Conservation (phyloP, 345 rosid genomes). For the Pugionium dolabratum region DNA sequence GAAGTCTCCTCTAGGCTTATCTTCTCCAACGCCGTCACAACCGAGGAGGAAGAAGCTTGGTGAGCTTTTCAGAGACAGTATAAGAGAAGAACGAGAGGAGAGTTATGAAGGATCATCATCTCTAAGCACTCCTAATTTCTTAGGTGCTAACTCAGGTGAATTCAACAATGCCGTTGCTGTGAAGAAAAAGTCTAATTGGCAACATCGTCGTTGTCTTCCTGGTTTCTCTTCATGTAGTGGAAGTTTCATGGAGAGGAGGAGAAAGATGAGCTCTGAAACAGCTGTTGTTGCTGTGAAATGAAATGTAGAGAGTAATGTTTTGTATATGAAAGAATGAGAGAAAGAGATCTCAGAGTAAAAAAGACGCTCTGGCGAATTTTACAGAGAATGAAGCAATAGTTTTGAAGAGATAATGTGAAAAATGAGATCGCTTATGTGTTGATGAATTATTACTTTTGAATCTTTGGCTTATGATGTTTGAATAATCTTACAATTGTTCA, state of each 20-base stretch:
- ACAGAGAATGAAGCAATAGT: neutral
- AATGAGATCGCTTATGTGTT: conserved; percentile 29
- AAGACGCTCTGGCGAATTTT: conserved; percentile 25
- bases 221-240: conserved; percentile 59
- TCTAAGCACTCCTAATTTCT: conserved; percentile 49
- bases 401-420: neutral
- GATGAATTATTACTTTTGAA: neutral
- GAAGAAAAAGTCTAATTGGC: conserved; percentile 49
- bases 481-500: conserved; percentile 7
- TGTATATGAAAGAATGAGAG: conserved; percentile 33
- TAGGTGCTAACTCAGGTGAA: conserved; percentile 53
- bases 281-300: conserved; percentile 41
- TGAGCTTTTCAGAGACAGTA: conserved; percentile 72
- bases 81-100: conserved; percentile 44
- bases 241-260: conserved; percentile 68
- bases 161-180: conserved; percentile 47
- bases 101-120: conserved; percentile 42
- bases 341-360: conserved; percentile 30
- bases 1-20: conserved; percentile 41
- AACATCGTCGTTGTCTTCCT: conserved; percentile 67
- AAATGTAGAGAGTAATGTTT: conserved; percentile 18
- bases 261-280: conserved; percentile 58
- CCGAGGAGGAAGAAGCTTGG: conserved; percentile 71
- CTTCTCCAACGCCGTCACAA: conserved; percentile 44
- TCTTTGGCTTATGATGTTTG: conserved; percentile 13